Evolutionary conservation across 345 rosid genomes (phyloP), one percentile per base, ranked within the genome.

Genomic region (Eucalyptus guilfoylei): DNA sequence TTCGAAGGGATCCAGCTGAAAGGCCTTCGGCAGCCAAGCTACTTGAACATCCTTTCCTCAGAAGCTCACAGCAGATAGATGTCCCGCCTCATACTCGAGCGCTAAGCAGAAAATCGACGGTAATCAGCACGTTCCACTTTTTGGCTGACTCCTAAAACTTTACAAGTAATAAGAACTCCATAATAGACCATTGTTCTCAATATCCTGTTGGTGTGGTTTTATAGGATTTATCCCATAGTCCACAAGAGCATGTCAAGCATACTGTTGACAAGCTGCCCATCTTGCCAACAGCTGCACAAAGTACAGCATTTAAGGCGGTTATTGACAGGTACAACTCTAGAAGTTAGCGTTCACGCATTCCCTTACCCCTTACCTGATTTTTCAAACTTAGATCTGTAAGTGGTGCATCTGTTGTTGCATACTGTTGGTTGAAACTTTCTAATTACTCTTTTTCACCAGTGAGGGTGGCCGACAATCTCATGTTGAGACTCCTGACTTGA

Each of bases 1-100:
- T 98, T 88, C 94, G 60, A 88, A 94, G 99, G 93, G 97, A 97
- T 88, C 99, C 99, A 67, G 98, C 98, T 23, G 96, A 95, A 69
- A 93, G 99, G 91, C 94, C 99, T 49, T 91, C 95, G 2, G 99
- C 99, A 24, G 76, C 94, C 88, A 89, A 88, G 95, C 91, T 98
- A 92, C 92, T 97, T 83, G 98, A 96, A 88, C 99, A 98, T 91
- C 93, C 93, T 55, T 98, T 96, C 90, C 45, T 97, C 87, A 95
- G 93, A 90, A 90, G 87, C 91, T 88, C 94, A 28, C 89, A 88
- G 86, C 94, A 90, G 86, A 88, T 88, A 7, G 96, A 93, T 90
- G 91, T 92, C 86, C 90, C 92, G 1, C 91, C 91, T 69, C 91
- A 89, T 90, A 58, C 91, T 88, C 93, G 8, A 48, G 87, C 89